Base-by-base conservation (phyloP, 306 rosid genomes). In the Canavalia ensiformis region DNA sequence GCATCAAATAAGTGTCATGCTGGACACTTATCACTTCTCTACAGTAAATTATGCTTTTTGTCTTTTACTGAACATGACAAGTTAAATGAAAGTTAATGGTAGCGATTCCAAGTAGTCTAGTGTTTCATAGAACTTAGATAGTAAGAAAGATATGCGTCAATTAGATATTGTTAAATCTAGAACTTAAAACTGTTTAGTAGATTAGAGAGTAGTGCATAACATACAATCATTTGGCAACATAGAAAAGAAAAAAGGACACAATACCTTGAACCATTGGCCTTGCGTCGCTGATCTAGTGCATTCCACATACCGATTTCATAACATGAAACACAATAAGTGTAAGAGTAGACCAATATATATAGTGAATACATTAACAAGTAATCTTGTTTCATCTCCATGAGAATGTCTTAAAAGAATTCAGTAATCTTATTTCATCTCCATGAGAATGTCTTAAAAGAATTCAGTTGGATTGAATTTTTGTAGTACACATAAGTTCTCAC, bases 251-350 rank as follows among this genome's bases (percentile, higher is more conserved):
- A 3, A 65, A 51, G 25, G 41, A 52, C 37, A 51, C 1, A 51
- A 42, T 90, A 92, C 97, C 97, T 91, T 13, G 94, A 93, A 47
- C 97, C 97, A 82, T 93, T 94, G 28, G 4, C 63, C 90, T 68
- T 92, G 89, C 37, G 88, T 39, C 12, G 92, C 86, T 30, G 97
- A 91, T 2, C 91, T 78, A 30, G 92, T 90, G 86, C 97, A 90
- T 84, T 92, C 93, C 13, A 86, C 87, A 6, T 88, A 87, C 68
- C 92, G 87, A 44, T 70, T 76, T 59, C 31, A 45, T 50, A 73
- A 67, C 7, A 58, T 28, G 30, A 31, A 77, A 58, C 64, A 72
- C 1, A 4, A 7, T 65, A 59, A 80, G 77, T 13, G 42, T 49
- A 11, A 44, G 42, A 34, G 56, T 51, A 25, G 6, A 7, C 29